Evolutionary conservation across 2,329 filamentous ascomycete genomes (phyloP).

Genomic region (Botrytis sinoallii): DNA sequence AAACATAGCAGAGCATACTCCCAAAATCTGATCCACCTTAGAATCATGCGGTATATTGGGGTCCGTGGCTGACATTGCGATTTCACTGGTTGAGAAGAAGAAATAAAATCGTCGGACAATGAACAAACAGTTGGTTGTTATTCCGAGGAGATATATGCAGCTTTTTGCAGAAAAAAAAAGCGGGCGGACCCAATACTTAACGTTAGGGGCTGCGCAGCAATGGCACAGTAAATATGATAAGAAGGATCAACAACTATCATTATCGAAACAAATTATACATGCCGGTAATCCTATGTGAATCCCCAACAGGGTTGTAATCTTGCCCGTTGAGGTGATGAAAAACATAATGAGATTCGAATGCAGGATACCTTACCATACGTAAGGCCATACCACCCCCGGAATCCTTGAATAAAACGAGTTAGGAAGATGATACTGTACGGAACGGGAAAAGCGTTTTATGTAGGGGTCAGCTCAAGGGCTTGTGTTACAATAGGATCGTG

Average conservation of each 20-base stretch:
- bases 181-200: background rate
- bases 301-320: background rate
- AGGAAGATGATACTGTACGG: background rate
- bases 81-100: background rate
- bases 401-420: background rate
- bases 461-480: background rate
- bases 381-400: background rate
- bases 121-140: background rate
- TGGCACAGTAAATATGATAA: background rate
- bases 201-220: background rate
- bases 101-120: background rate
- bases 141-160: conserved; percentile 1
- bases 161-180: background rate
- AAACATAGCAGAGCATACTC: conserved; percentile 16
- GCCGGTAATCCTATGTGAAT: background rate
- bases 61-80: background rate
- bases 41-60: conserved; percentile 13
- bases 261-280: background rate
- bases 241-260: background rate
- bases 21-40: conserved; percentile 5
- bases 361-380: background rate
- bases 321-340: background rate
- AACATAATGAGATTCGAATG: background rate
- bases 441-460: background rate
- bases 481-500: background rate